phyloP scores from a whole-genome alignment of 805 yeast genomes.

The Millerozyma miso region DNA sequence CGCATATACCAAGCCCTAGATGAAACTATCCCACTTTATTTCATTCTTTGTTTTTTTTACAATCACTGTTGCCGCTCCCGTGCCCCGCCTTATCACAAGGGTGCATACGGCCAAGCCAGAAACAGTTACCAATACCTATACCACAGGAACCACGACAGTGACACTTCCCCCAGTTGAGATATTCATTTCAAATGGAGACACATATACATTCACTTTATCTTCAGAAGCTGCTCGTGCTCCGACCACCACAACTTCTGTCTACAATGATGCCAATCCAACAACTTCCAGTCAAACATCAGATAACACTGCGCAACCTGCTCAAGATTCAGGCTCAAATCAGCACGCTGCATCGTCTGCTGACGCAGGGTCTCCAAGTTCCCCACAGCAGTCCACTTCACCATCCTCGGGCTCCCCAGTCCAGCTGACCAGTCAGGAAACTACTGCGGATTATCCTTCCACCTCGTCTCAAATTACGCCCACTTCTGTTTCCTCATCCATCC shows the following conservation, averaged over 20 bases:
- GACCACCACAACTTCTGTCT: constrained; percentile 28
- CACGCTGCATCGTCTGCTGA: neutral
- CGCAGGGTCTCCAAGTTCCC: constrained; percentile 3
- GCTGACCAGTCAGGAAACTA: neutral
- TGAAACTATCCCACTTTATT: constrained; percentile 6
- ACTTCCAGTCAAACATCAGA: constrained; percentile 1
- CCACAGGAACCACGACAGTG: constrained; percentile 47
- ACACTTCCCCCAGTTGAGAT: constrained; percentile 51
- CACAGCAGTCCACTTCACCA: constrained; percentile 12
- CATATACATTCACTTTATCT: constrained; percentile 44
- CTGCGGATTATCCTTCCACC: constrained; percentile 3
- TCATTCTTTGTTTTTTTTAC: constrained; percentile 16
- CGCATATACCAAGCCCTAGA: neutral
- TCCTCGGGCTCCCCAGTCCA: constrained; percentile 10
- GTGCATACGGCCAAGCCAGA: constrained; percentile 54
- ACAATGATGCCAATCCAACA: constrained; percentile 10
- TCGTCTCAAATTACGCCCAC: constrained; percentile 5
- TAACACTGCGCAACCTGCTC: neutral
- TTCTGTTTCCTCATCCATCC: constrained; percentile 9
- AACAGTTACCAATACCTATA: constrained; percentile 37
- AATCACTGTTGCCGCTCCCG: constrained; percentile 27
- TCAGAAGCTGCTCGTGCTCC: constrained; percentile 30
- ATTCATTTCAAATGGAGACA: constrained; percentile 47
- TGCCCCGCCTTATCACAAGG: constrained; percentile 46
- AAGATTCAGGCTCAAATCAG: too few species aligned